Evolutionary conservation across 768 basidiomycete genomes (phyloP).

Genomic region (Macrocybe gigantea): DNA sequence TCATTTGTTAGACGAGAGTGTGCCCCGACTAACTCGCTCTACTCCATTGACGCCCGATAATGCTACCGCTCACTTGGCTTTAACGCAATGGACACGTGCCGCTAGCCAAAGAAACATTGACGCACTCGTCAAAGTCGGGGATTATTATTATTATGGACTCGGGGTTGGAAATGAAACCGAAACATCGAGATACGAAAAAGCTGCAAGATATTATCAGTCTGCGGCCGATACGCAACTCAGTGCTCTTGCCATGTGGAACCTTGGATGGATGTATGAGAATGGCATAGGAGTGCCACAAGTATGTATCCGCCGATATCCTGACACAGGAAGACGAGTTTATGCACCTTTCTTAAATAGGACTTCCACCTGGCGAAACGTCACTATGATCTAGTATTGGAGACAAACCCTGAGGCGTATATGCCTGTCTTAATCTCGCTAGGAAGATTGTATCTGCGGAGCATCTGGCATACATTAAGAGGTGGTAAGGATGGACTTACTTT

Average conservation of each 20-base stretch:
- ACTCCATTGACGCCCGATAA: conserved; percentile 71
- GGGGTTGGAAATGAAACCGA: conserved; percentile 71
- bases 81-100: conserved; percentile 93
- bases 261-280: conserved; percentile 99
- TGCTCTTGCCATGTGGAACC: conserved; percentile 95
- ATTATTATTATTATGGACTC: conserved; percentile 92
- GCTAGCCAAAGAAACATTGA: conserved; percentile 95
- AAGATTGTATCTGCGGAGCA: conserved; percentile 76
- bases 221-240: conserved; percentile 91
- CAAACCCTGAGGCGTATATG: conserved; percentile 83
- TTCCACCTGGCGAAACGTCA: conserved; percentile 95
- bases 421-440: conserved; percentile 79
- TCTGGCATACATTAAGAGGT: conserved; percentile 78
- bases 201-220: conserved; percentile 89
- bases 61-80: conserved; percentile 74
- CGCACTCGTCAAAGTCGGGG: conserved; percentile 95
- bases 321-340: not conserved
- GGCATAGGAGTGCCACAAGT: conserved; percentile 89
- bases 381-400: conserved; percentile 87
- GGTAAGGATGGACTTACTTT: conserved; percentile 54
- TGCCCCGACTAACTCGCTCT: conserved; percentile 62
- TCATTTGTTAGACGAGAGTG: conserved; percentile 52
- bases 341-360: conserved; percentile 46
- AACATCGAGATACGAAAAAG: conserved; percentile 71
- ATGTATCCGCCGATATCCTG: not conserved